Conservation (phyloP, 495 filamentous ascomycete genomes). For the Amorphotheca resinae region DNA sequence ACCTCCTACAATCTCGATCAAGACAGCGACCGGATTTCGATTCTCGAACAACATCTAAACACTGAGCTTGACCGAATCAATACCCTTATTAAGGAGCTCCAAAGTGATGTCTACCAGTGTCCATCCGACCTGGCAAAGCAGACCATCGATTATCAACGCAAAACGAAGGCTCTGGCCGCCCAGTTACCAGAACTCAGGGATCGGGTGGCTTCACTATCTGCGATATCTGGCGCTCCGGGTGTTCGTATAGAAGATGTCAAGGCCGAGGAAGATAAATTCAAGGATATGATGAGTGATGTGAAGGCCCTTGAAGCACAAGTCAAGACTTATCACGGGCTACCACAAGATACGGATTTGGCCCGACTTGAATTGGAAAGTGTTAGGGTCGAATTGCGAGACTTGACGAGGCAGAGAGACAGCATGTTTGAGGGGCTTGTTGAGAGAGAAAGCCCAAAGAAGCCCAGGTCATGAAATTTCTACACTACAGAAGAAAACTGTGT, state of each 20-base stretch:
- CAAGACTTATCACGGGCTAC: conserved; percentile 51
- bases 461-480: conserved; percentile 10
- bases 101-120: conserved; percentile 36
- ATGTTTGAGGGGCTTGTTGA: conserved; percentile 54
- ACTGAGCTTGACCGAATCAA: conserved; percentile 21
- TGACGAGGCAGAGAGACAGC: conserved; percentile 48
- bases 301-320: conserved; percentile 46
- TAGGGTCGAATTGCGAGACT: conserved; percentile 43
- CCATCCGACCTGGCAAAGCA: conserved; percentile 39
- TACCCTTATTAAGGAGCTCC: conserved; percentile 23
- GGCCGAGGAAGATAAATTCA: conserved; percentile 39
- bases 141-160: conserved; percentile 50
- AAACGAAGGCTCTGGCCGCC: conserved; percentile 42
- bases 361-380: conserved; percentile 50
- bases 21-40: conserved; percentile 26
- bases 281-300: conserved; percentile 35
- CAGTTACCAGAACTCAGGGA: conserved; percentile 43
- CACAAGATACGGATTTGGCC: conserved; percentile 54
- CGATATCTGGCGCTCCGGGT: conserved; percentile 2
- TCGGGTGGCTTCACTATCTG: conserved; percentile 23
- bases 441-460: conserved; percentile 36
- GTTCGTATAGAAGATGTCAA: conserved; percentile 35
- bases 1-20: conserved; percentile 30
- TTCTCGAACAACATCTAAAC: conserved; percentile 30
- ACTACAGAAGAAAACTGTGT: conserved; percentile 2